phyloP scores from a whole-genome alignment of 345 rosid species.

The Corchorus olitorius region DNA sequence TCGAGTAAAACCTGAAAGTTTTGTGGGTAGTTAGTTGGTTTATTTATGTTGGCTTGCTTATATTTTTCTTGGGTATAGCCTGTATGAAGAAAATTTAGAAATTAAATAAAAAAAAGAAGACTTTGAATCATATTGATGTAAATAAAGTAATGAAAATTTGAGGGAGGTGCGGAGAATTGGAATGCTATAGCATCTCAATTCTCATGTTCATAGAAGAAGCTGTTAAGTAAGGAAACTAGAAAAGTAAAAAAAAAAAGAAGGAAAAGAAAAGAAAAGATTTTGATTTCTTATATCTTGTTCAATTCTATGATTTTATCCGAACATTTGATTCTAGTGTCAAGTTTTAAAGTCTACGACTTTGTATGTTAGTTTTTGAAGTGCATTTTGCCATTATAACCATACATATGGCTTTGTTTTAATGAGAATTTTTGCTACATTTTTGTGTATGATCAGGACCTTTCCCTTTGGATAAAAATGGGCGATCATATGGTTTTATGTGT shows the following conservation, averaged over 20 bases:
- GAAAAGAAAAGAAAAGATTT: not conserved
- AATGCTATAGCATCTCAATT: not conserved
- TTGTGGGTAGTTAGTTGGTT: not conserved
- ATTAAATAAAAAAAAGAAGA: not conserved
- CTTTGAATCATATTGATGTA: not conserved
- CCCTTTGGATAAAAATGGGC: constrained; percentile 44
- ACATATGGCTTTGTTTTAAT: not conserved
- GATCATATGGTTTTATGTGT: constrained; percentile 74
- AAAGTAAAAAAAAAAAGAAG: too few species aligned
- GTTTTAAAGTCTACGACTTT: constrained; percentile 2
- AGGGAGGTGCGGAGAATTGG: not conserved
- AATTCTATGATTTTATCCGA: not conserved
- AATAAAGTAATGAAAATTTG: not conserved
- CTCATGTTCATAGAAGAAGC: not conserved
- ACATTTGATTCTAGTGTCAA: not conserved
- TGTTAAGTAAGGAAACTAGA: not conserved
- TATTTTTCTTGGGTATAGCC: too few species aligned
- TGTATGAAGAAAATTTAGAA: too few species aligned
- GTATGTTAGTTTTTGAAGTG: not conserved
- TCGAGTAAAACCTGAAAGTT: not conserved
- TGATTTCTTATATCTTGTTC: not conserved
- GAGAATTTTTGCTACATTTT: constrained; percentile 4
- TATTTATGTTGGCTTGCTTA: not conserved
- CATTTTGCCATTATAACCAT: constrained; percentile 23
- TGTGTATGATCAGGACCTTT: constrained; percentile 12